phyloP scores from a whole-genome alignment of 495 filamentous ascomycete species.

The Bryoglossum gracile region DNA sequence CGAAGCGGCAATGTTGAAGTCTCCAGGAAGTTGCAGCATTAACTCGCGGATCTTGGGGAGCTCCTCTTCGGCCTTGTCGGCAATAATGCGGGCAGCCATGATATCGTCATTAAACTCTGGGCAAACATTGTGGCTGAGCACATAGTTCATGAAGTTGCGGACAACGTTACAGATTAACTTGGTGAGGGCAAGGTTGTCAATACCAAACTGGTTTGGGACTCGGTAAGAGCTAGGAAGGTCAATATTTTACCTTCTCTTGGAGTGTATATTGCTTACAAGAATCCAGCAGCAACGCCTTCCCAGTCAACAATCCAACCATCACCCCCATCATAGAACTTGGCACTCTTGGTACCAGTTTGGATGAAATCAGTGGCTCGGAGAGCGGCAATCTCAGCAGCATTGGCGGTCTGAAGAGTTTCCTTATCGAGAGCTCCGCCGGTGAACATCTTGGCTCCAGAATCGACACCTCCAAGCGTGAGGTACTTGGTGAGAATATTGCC shows the following conservation, averaged over 20 bases:
- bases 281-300: constrained; percentile 64
- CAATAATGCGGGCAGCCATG: constrained; percentile 55
- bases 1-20: constrained; percentile 50
- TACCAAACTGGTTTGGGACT: constrained; percentile 34
- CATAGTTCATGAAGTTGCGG: constrained; percentile 83
- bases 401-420: constrained; percentile 44
- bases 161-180: constrained; percentile 53
- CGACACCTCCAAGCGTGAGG: constrained; percentile 76
- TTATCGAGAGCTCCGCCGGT: constrained; percentile 46
- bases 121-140: constrained; percentile 76
- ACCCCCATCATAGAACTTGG: constrained; percentile 38
- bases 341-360: constrained; percentile 20
- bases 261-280: constrained; percentile 51
- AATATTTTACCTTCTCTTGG: constrained; percentile 12
- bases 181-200: constrained; percentile 41
- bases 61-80: constrained; percentile 61
- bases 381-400: constrained; percentile 52
- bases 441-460: constrained; percentile 55
- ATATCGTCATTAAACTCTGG: constrained; percentile 68
- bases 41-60: constrained; percentile 47
- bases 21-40: constrained; percentile 48
- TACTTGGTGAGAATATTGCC: constrained; percentile 68
- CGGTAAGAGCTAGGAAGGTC: constrained; percentile 17
- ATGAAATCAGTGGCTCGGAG: constrained; percentile 56
- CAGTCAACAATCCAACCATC: constrained; percentile 73